Percentiles rank a stretch among this genome's conserved stretches.
Conservation (phyloP, 2,329 filamentous ascomycete genomes). For the Cephalotrichum gorgonifer region DNA sequence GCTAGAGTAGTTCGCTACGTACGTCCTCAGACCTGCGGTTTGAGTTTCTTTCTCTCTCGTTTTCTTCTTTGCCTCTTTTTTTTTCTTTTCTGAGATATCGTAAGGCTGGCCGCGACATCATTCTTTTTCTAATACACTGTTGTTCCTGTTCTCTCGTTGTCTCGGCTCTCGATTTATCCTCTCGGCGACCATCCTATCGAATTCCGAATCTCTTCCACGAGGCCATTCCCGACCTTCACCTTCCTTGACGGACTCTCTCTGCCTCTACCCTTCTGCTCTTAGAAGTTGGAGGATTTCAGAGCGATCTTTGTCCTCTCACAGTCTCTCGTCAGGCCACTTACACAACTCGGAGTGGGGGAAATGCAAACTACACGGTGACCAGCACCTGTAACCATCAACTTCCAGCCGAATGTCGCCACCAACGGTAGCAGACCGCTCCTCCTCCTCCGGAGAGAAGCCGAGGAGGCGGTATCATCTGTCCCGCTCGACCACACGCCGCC, state of each 20-base stretch:
- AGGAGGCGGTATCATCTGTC: neutral
- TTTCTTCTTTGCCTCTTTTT: neutral
- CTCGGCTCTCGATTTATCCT: neutral
- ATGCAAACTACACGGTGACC: neutral
- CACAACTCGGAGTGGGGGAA: too few relatives aligned
- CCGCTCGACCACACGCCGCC: neutral
- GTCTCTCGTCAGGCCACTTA: too few relatives aligned
- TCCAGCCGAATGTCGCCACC: too few relatives aligned
- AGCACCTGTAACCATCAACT: too few relatives aligned
- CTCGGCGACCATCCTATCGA: neutral
- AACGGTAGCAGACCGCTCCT: neutral
- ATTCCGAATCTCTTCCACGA: too few relatives aligned
- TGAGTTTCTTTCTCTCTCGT: neutral
- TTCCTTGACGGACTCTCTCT: neutral
- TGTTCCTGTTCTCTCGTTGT: neutral
- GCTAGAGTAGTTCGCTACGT: too few relatives aligned
- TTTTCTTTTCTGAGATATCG: too few relatives aligned
- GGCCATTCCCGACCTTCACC: too few relatives aligned
- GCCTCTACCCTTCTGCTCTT: too few relatives aligned
- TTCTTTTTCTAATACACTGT: constrained; percentile 1
- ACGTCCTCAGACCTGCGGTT: too few relatives aligned
- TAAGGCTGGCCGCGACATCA: constrained; percentile 6
- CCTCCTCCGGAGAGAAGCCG: neutral
- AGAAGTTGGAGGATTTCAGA: too few relatives aligned
- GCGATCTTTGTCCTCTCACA: too few relatives aligned